Evolutionary conservation across 768 basidiomycete species (phyloP).

Genomic region (Phanerochaete sordida): DNA sequence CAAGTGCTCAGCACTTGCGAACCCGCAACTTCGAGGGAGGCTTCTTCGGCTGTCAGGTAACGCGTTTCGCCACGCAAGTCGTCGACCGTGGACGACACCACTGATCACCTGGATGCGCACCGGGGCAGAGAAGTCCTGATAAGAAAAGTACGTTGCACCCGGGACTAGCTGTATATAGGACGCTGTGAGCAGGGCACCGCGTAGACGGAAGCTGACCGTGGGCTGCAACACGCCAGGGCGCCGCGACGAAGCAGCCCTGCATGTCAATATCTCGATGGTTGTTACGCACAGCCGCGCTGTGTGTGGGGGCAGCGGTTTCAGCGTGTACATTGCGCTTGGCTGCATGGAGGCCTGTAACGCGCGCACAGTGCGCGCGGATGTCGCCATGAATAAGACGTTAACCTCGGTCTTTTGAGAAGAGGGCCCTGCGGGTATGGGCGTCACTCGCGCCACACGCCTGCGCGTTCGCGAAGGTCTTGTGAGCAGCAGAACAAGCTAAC

Average conservation of each 20-base stretch:
- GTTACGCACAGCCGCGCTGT: background rate
- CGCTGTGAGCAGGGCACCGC: background rate
- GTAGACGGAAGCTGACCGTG: background rate
- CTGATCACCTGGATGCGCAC: background rate
- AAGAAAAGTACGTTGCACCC: background rate
- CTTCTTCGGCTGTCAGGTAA: background rate
- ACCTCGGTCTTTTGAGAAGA: slow-evolving; percentile 4
- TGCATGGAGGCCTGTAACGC: background rate
- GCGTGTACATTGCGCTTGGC: background rate
- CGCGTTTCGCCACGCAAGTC: background rate
- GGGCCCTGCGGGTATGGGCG: background rate
- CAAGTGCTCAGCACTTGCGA: too few species aligned
- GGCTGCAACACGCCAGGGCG: background rate
- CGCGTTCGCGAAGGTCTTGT: slow-evolving; percentile 3
- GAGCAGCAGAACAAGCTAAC: background rate
- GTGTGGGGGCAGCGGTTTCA: background rate
- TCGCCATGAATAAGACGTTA: background rate
- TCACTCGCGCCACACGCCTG: background rate
- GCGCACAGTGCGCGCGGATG: background rate
- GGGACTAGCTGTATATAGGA: background rate
- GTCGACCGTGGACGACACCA: background rate
- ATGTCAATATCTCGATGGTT: background rate
- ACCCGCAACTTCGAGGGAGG: background rate
- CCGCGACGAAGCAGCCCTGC: background rate
- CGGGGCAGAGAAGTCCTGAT: background rate